Conservation (phyloP, 306 rosid species). For the Senna siamea region DNA sequence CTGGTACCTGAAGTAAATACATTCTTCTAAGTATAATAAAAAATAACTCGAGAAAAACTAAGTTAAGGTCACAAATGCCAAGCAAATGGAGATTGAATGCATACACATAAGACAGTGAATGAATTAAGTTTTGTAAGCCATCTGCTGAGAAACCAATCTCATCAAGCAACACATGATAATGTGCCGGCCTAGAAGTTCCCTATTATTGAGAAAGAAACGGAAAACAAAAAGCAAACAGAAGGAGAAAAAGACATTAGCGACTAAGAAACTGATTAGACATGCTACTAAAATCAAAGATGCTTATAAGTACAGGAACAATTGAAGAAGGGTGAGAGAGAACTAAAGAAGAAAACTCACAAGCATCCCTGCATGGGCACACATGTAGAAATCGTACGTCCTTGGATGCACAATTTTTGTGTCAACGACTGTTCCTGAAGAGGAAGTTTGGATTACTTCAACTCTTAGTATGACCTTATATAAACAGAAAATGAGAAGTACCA, state of each 20-base stretch:
- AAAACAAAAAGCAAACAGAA: conserved; percentile 19
- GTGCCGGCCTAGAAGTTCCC: conserved; percentile 93
- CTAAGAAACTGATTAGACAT: conserved; percentile 9
- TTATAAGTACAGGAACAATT: conserved; percentile 5
- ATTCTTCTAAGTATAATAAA: conserved; percentile 2
- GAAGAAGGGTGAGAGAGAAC: background rate
- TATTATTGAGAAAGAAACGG: conserved; percentile 37
- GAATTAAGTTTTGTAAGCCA: conserved; percentile 73
- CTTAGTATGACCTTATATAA: background rate
- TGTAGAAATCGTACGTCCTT: conserved; percentile 76
- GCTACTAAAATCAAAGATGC: conserved; percentile 28
- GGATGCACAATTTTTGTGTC: conserved; percentile 84
- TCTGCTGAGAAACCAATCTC: conserved; percentile 94
- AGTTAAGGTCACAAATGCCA: background rate
- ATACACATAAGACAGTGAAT: conserved; percentile 82
- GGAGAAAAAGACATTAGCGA: conserved; percentile 12
- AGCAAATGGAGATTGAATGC: conserved; percentile 40
- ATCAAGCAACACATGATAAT: conserved; percentile 84
- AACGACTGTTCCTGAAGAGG: conserved; percentile 78
- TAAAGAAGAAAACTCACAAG: conserved; percentile 54
- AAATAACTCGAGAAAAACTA: background rate
- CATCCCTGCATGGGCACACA: conserved; percentile 89
- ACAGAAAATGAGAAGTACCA: conserved; percentile 33
- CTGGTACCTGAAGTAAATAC: conserved; percentile 70
- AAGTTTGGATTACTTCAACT: conserved; percentile 12